Percentiles rank a stretch among this genome's conserved stretches.
Evolutionary conservation across 78 protist species (phyloP).

Genomic region (Protostelium mycophagum): DNA sequence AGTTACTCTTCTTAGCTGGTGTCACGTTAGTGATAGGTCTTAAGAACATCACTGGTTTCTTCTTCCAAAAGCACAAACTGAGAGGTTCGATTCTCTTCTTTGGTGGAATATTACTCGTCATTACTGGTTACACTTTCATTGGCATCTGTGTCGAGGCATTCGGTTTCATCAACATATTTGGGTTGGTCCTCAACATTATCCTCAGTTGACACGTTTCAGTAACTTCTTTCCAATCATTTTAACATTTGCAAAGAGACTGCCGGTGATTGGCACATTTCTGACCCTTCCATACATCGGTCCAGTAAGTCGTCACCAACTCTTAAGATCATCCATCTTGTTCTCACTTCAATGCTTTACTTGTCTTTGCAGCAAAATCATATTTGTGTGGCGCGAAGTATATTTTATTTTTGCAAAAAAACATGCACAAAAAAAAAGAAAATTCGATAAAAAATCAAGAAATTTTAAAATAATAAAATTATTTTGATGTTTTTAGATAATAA

Average conservation of each 20-base stretch:
- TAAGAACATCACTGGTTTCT: slow-evolving; percentile 38
- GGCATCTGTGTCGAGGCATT: slow-evolving; percentile 53
- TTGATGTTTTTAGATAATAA: no score
- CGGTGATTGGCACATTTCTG: slow-evolving; percentile 49
- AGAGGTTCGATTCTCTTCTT: slow-evolving; percentile 71
- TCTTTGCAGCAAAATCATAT: no score
- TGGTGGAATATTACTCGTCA: slow-evolving; percentile 56
- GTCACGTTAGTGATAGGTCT: slow-evolving; percentile 57
- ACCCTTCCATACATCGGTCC: slow-evolving; percentile 24
- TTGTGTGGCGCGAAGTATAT: no score
- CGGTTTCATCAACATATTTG: slow-evolving; percentile 78
- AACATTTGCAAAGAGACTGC: slow-evolving; percentile 35
- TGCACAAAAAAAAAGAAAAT: no score
- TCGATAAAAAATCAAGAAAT: no score
- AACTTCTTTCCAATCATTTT: slow-evolving; percentile 63
- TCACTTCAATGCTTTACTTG: no score
- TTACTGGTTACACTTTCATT: slow-evolving; percentile 45
- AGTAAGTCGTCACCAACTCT: no score
- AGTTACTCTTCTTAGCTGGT: slow-evolving; percentile 72
- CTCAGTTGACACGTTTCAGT: slow-evolving; percentile 1
- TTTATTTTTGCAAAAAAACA: no score
- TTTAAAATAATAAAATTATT: no score
- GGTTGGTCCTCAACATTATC: slow-evolving; percentile 22
- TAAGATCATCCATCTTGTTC: no score
- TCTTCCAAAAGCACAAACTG: slow-evolving; percentile 60